A percentile compares a stretch with the other conserved stretches of the same genome.
Conservation (phyloP, 768 basidiomycete species). For the Phylloporus sp. region DNA sequence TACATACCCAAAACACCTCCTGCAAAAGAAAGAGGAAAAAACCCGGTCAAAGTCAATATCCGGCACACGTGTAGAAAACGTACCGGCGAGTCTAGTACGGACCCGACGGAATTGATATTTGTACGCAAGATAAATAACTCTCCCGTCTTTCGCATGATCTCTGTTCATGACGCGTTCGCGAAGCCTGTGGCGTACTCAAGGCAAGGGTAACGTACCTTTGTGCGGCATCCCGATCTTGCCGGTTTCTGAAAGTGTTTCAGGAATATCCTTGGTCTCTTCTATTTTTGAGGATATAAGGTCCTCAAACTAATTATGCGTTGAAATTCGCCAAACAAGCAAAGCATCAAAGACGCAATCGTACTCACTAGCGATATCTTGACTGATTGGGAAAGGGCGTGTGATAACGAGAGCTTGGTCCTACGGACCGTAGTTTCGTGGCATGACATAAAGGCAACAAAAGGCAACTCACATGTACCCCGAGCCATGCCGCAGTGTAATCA, state of each 20-base stretch:
- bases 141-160: slow-evolving; percentile 98
- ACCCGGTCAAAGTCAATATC: background rate
- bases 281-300: slow-evolving; percentile 89
- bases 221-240: slow-evolving; percentile 92
- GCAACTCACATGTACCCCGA: slow-evolving; percentile 86
- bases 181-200: slow-evolving; percentile 4
- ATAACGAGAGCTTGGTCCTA: slow-evolving; percentile 94
- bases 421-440: slow-evolving; percentile 5
- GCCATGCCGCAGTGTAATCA: slow-evolving; percentile 90
- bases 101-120: slow-evolving; percentile 93
- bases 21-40: slow-evolving; percentile 27
- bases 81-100: slow-evolving; percentile 93
- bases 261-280: slow-evolving; percentile 95
- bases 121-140: slow-evolving; percentile 90
- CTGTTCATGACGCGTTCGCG: slow-evolving; percentile 35
- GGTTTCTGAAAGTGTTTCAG: slow-evolving; percentile 88
- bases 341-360: slow-evolving; percentile 14
- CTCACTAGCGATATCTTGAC: slow-evolving; percentile 91
- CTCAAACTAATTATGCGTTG: slow-evolving; percentile 60
- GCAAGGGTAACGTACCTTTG: slow-evolving; percentile 47
- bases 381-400: slow-evolving; percentile 92
- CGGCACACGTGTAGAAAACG: slow-evolving; percentile 28
- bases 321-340: background rate
- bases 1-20: slow-evolving; percentile 91
- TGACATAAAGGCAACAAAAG: slow-evolving; percentile 11